Evolutionary conservation across 495 filamentous ascomycete genomes (phyloP).

Genomic region (Trichocladium uniseriatum): DNA sequence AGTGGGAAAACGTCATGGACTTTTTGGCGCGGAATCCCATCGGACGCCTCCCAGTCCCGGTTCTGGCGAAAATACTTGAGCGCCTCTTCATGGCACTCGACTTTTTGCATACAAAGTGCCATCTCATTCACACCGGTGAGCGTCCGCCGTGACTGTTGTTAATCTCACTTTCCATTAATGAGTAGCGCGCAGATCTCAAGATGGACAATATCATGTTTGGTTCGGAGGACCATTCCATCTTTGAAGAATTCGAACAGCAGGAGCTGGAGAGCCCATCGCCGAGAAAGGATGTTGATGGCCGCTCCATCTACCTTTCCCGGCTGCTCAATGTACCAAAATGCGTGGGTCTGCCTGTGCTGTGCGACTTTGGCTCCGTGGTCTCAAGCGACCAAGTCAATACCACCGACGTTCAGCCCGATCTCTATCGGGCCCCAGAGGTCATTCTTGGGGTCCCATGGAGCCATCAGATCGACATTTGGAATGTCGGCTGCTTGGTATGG

Average conservation of each 20-base stretch:
- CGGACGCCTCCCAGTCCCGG: slow-evolving; percentile 17
- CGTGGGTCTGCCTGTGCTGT: slow-evolving; percentile 26
- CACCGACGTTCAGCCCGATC: slow-evolving; percentile 25
- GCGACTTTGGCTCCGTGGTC: slow-evolving; percentile 42
- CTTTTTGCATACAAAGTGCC: slow-evolving; percentile 34
- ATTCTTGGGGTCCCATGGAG: slow-evolving; percentile 38
- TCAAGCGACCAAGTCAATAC: slow-evolving; percentile 16
- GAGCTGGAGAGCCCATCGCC: slow-evolving; percentile 25
- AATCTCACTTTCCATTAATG: neutral
- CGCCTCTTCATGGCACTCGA: slow-evolving; percentile 33
- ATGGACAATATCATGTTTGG: slow-evolving; percentile 30
- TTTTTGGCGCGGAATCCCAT: slow-evolving; percentile 26
- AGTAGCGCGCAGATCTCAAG: slow-evolving; percentile 21
- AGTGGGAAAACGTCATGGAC: slow-evolving; percentile 28
- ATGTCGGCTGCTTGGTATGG: slow-evolving; percentile 44
- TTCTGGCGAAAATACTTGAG: slow-evolving; percentile 27
- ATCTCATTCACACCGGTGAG: slow-evolving; percentile 39
- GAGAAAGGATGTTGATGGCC: slow-evolving; percentile 23
- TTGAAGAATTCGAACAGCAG: slow-evolving; percentile 14
- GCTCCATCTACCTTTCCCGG: slow-evolving; percentile 28
- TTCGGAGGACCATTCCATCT: slow-evolving; percentile 8
- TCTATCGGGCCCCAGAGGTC: slow-evolving; percentile 42
- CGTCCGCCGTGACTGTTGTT: neutral
- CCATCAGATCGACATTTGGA: slow-evolving; percentile 44
- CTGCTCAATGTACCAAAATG: slow-evolving; percentile 16